Percentiles rank a stretch among this genome's conserved stretches.
phyloP scores from a whole-genome alignment of 1,284 basidiomycete genomes.

The Fomitopsis palustris region DNA sequence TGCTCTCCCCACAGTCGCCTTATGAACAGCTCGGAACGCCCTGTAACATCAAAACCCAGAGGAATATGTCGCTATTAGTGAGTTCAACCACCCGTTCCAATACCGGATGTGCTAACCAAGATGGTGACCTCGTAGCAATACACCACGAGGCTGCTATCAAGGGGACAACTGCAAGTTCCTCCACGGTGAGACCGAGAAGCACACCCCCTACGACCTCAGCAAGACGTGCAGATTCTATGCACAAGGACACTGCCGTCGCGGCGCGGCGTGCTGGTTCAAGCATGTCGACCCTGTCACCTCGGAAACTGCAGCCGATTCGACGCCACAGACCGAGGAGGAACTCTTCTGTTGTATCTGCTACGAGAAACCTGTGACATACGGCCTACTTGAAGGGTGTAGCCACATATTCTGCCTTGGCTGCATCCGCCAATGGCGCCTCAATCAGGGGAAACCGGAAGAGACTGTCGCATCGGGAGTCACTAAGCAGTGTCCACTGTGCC shows the following conservation, averaged over 20 bases:
- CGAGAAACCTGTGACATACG: conserved; percentile 64
- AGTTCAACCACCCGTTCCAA: background rate
- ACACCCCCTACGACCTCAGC: conserved; percentile 64
- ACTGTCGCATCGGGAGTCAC: conserved; percentile 51
- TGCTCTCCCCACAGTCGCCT: background rate
- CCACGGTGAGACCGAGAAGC: conserved; percentile 48
- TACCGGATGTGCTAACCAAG: conserved; percentile 19
- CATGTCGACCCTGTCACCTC: conserved; percentile 37
- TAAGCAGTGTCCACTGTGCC: conserved; percentile 76
- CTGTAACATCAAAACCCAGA: conserved; percentile 44
- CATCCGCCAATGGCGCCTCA: conserved; percentile 69
- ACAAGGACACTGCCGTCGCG: conserved; percentile 62
- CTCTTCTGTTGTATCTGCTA: conserved; percentile 64
- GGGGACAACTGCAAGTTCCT: conserved; percentile 70
- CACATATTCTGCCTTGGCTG: conserved; percentile 78
- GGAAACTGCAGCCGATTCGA: conserved; percentile 17
- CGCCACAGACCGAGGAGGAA: conserved; percentile 37
- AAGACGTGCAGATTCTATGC: conserved; percentile 66
- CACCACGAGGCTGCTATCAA: conserved; percentile 61
- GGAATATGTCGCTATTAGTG: conserved; percentile 22
- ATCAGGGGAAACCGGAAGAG: conserved; percentile 47
- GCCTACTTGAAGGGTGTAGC: conserved; percentile 63
- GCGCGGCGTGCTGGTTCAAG: conserved; percentile 68
- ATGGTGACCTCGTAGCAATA: conserved; percentile 22
- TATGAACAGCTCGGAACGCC: conserved; percentile 34